Conservation (phyloP, 164 flowering plant species). For the Aristolochia fimbriata region DNA sequence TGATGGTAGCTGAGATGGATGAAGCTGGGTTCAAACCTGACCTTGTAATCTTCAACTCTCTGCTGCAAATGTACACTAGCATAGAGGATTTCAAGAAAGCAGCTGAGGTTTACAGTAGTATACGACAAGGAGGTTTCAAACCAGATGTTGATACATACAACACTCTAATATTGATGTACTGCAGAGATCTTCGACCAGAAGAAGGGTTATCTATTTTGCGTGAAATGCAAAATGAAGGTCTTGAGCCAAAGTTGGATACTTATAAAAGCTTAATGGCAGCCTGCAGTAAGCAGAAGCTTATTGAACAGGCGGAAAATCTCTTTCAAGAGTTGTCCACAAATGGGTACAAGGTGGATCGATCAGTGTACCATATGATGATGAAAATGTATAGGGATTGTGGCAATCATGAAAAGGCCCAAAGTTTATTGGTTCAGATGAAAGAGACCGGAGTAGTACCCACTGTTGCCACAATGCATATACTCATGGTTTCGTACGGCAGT, state of each 20-base stretch:
- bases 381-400: conserved; percentile 69
- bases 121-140: conserved; percentile 45
- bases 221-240: conserved; percentile 53
- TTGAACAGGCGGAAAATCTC: conserved; percentile 70
- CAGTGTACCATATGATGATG: conserved; percentile 90
- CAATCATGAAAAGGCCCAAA: conserved; percentile 63
- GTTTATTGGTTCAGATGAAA: conserved; percentile 57
- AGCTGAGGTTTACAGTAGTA: conserved; percentile 43
- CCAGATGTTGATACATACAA: conserved; percentile 85
- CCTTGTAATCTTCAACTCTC: conserved; percentile 59
- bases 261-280: conserved; percentile 84
- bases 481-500: conserved; percentile 82
- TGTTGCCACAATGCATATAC: conserved; percentile 90
- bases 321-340: conserved; percentile 48
- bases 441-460: conserved; percentile 72
- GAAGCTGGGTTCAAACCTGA: conserved; percentile 87
- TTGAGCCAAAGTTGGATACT: conserved; percentile 70
- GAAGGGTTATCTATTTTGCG: conserved; percentile 66
- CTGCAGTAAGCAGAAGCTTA: conserved; percentile 52
- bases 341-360: conserved; percentile 68
- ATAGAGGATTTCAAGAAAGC: conserved; percentile 68
- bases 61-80: conserved; percentile 62
- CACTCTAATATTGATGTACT: conserved; percentile 83
- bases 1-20: conserved; percentile 80
- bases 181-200: conserved; percentile 79